Conservation (phyloP, 768 basidiomycete species). For the Rhizopogon rudus region DNA sequence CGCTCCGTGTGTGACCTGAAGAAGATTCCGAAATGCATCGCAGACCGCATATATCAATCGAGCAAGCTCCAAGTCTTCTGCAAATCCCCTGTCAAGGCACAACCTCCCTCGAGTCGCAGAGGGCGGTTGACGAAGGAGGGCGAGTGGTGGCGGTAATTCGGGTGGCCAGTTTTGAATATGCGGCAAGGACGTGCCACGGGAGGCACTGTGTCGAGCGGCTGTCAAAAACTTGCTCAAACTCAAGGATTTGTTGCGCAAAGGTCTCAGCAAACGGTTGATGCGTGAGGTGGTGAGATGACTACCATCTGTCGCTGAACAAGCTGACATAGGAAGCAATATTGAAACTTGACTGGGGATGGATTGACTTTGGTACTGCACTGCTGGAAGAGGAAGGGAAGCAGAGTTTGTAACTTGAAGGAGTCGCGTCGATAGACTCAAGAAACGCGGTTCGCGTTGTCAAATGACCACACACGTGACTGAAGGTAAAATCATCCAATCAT, state of each 20-base stretch:
- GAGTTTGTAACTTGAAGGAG: not conserved
- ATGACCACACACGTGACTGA: not conserved
- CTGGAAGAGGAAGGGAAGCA: not conserved
- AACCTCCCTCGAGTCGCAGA: constrained; percentile 25
- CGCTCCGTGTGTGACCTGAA: constrained; percentile 30
- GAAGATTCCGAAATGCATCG: constrained; percentile 51
- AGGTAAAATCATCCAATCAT: not conserved
- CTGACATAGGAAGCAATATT: not conserved
- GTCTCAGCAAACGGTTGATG: constrained; percentile 41
- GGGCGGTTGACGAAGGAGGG: constrained; percentile 33
- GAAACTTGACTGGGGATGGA: not conserved
- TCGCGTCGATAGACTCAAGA: not conserved
- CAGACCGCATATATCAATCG: constrained; percentile 47
- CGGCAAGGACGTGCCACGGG: constrained; percentile 1
- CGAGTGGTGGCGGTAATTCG: constrained; percentile 29
- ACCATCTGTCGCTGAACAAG: constrained; percentile 6
- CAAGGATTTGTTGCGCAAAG: constrained; percentile 43
- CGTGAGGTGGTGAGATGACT: constrained; percentile 33
- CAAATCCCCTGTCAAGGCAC: constrained; percentile 27
- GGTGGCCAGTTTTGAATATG: constrained; percentile 13
- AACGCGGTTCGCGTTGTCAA: not conserved
- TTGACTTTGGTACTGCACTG: not conserved
- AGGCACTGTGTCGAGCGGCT: constrained; percentile 6
- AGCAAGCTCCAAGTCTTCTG: constrained; percentile 38
- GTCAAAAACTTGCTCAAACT: constrained; percentile 15